These are phyloP conservation scores for Fusarium verrucosum DNA, from an alignment of 2,329 filamentous ascomycete species.

Conservation along the genomic window DNA sequence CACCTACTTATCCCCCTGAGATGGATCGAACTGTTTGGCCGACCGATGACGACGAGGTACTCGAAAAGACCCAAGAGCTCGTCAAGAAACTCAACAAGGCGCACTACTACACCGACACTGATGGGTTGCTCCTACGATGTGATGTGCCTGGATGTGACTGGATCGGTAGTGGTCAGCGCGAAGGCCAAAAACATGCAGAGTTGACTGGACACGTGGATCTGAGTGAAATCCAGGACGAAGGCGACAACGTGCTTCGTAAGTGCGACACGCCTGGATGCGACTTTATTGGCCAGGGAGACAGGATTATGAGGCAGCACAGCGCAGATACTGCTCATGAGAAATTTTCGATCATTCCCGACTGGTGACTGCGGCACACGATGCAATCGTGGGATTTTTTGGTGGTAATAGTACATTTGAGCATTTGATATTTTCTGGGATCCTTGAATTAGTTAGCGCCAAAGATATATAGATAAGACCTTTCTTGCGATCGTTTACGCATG, in stretches of 20 bases:
- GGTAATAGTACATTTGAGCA: background rate
- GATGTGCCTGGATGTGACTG: constrained; percentile 71
- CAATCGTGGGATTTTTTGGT: background rate
- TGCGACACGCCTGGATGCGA: constrained; percentile 73
- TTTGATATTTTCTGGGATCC: background rate
- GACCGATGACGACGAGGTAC: constrained; percentile 68
- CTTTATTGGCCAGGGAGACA: constrained; percentile 72
- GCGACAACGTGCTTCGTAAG: constrained; percentile 76
- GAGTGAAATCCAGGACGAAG: constrained; percentile 78
- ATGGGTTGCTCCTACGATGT: constrained; percentile 80
- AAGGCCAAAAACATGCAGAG: constrained; percentile 69
- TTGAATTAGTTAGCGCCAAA: background rate
- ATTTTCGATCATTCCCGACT: constrained; percentile 53
- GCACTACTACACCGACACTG: constrained; percentile 90
- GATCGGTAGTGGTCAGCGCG: constrained; percentile 72
- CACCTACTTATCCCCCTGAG: constrained; percentile 70
- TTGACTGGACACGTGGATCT: constrained; percentile 69
- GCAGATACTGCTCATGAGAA: constrained; percentile 66
- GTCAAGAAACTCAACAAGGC: constrained; percentile 71
- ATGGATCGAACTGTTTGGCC: constrained; percentile 74
- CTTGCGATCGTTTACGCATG: background rate
- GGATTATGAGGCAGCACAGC: constrained; percentile 66
- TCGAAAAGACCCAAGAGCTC: constrained; percentile 72
- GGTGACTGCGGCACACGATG: constrained; percentile 25
- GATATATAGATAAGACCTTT: background rate